Evolutionary conservation across 2,329 filamentous ascomycete genomes (phyloP).

Genomic region (Pseudogymnoascus destructans): DNA sequence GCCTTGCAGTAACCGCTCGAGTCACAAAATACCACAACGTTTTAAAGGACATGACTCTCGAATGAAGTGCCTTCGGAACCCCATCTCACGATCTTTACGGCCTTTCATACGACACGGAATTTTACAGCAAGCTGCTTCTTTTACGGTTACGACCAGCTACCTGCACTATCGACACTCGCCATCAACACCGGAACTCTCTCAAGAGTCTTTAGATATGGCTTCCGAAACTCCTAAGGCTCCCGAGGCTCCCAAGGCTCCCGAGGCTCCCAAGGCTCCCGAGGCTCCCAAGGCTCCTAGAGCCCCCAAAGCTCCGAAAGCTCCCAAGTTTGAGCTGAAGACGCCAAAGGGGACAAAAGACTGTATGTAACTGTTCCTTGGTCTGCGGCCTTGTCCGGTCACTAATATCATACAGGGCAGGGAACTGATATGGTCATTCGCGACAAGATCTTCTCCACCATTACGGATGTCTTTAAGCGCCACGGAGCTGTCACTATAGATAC

Average conservation of each 20-base stretch:
- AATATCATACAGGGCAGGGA: slow-evolving; percentile 43
- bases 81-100: slow-evolving; percentile 8
- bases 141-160: not conserved
- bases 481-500: slow-evolving; percentile 71
- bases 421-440: slow-evolving; percentile 69
- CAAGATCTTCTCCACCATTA: slow-evolving; percentile 65
- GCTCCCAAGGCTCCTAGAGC: not conserved
- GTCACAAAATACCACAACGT: not conserved
- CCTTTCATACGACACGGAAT: slow-evolving; percentile 4
- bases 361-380: slow-evolving; percentile 24
- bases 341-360: slow-evolving; percentile 87
- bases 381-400: not conserved
- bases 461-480: slow-evolving; percentile 70
- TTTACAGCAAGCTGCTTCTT: not conserved
- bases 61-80: slow-evolving; percentile 2
- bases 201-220: slow-evolving; percentile 1
- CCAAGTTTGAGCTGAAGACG: slow-evolving; percentile 63
- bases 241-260: not conserved
- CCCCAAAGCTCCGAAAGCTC: slow-evolving; percentile 27
- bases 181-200: not conserved
- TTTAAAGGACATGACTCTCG: not conserved
- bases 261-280: slow-evolving; percentile 1
- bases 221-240: slow-evolving; percentile 2
- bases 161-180: not conserved
- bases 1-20: not conserved